Evolutionary conservation across 2,329 filamentous ascomycete genomes (phyloP), one percentile per base, ranked within the genome.

Genomic region (Sporothrix pallida): DNA sequence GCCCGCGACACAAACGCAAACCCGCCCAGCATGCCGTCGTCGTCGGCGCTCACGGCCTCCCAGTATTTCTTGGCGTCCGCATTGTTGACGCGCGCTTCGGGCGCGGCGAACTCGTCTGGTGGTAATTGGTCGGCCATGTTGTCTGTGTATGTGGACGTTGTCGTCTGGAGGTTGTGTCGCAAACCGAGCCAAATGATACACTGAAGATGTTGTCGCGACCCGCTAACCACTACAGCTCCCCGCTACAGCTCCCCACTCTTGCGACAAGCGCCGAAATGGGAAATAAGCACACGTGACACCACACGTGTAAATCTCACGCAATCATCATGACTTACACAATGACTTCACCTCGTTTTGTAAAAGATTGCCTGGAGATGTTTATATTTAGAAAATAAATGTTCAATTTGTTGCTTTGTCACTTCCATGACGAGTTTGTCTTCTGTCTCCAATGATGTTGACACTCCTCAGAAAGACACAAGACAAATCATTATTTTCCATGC

Each of bases 1-100:
- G 92, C 87, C 75, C 89, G 87, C 48, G 89, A 91, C 79, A 93
- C 87, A 80, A 90, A 86, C 13, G 84, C 80, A 74, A 84, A 84
- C 81, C 95, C 93, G 75, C 93, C 94, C 1, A 97, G 90, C 91
- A 96, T 95, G 79, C 93, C 93, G 78, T 92, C 87, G 65, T 84
- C 81, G 70, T 85, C 82, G 58, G 85, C 83, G 1, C 81, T 80
- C 71, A 85, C 78, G 26, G 79, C 77, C 71, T 86, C 79, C 87
- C 86, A 88, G 79, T 88, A 88, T 31, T 79, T 78, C 17, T 81
- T 81, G 15, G 82, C 81, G 65, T 82, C 81, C 13, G 79, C 79
- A 1, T 78, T 78, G 71, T 78, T 79, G 74, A 84, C 82, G 12
- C 78, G 76, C 12, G 80, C 78, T 71, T 84, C 82, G n/a, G 81